These are phyloP conservation scores for Verbena officinalis DNA, from an alignment of 257 asterid species.

Conservation along the genomic window DNA sequence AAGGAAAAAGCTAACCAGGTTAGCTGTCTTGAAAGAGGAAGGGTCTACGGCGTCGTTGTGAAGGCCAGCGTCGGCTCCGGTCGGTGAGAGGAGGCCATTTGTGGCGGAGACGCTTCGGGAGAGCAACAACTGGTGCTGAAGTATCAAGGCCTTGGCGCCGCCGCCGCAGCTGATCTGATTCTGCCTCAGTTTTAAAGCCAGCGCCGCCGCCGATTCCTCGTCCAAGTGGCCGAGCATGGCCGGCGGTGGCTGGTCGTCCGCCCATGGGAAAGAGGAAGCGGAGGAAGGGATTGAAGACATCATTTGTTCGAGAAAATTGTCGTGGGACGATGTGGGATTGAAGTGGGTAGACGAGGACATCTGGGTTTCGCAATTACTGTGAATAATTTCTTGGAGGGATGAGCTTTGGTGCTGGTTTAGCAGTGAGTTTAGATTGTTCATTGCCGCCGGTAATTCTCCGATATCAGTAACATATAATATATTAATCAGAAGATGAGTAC, in stretches of 20 bases:
- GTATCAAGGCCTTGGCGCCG: slow-evolving; percentile 63
- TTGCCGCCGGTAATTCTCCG: slow-evolving; percentile 53
- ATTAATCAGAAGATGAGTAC: too few relatives aligned
- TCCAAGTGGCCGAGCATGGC: slow-evolving; percentile 10
- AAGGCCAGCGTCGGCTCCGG: too few relatives aligned
- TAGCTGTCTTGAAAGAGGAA: slow-evolving; percentile 45
- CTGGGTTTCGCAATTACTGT: slow-evolving; percentile 35
- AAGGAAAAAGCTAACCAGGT: slow-evolving; percentile 42
- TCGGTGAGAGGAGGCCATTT: slow-evolving; percentile 4
- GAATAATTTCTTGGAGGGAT: slow-evolving; percentile 50
- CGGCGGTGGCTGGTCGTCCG: slow-evolving; percentile 41
- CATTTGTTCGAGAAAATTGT: slow-evolving; percentile 83
- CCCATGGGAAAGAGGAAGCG: slow-evolving; percentile 46
- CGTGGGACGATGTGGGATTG: slow-evolving; percentile 67
- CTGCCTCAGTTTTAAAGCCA: slow-evolving; percentile 64
- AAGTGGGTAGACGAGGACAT: slow-evolving; percentile 42
- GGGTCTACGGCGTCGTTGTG: slow-evolving; percentile 46
- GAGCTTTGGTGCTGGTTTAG: slow-evolving; percentile 53
- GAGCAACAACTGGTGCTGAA: slow-evolving; percentile 71
- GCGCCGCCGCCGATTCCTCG: slow-evolving; percentile 42
- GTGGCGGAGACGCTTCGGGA: slow-evolving; percentile 52
- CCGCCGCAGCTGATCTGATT: slow-evolving; percentile 69
- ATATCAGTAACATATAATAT: too few relatives aligned
- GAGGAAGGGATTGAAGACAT: slow-evolving; percentile 69
- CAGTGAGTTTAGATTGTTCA: too few relatives aligned